These are phyloP conservation scores for Cyclospora cayetanensis DNA, from an alignment of 169 alveolate genomes.

Conservation along the genomic window DNA sequence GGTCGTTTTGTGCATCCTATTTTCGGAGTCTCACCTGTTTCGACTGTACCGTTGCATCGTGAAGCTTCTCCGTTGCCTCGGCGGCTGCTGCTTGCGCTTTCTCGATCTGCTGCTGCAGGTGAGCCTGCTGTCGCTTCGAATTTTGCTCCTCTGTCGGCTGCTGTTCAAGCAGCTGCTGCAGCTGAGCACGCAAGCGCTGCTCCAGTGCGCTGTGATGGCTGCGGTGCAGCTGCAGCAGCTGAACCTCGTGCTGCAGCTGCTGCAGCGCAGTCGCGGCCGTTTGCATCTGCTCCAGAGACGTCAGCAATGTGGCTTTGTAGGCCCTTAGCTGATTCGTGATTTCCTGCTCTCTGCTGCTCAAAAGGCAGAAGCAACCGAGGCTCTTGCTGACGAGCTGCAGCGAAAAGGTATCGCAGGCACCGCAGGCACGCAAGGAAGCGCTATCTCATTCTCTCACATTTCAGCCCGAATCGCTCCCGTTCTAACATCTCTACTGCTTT, in stretches of 20 bases:
- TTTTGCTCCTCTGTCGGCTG: neutral
- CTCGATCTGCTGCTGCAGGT: neutral
- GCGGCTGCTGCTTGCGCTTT: conserved; percentile 11
- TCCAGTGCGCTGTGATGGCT: neutral
- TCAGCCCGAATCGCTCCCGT: too few species aligned
- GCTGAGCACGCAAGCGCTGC: neutral
- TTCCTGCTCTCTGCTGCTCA: conserved; percentile 52
- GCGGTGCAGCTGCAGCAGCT: conserved; percentile 20
- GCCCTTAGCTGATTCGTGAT: conserved; percentile 57
- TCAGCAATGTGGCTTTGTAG: conserved; percentile 39
- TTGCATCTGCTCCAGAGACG: conserved; percentile 48
- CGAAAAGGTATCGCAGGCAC: neutral
- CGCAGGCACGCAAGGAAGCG: neutral
- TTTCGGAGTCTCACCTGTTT: neutral
- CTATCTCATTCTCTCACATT: too few species aligned
- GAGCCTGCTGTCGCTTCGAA: neutral
- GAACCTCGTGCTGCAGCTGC: conserved; percentile 42
- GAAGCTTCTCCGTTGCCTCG: conserved; percentile 8
- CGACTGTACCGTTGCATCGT: neutral
- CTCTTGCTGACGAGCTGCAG: conserved; percentile 61
- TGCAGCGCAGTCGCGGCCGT: conserved; percentile 54
- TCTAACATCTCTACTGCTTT: too few species aligned
- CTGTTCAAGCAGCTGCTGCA: neutral
- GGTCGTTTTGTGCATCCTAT: too few species aligned
- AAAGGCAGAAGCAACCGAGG: conserved; percentile 62